Conservation (phyloP, 2,329 filamentous ascomycete genomes). For the Cercospora sp. region DNA sequence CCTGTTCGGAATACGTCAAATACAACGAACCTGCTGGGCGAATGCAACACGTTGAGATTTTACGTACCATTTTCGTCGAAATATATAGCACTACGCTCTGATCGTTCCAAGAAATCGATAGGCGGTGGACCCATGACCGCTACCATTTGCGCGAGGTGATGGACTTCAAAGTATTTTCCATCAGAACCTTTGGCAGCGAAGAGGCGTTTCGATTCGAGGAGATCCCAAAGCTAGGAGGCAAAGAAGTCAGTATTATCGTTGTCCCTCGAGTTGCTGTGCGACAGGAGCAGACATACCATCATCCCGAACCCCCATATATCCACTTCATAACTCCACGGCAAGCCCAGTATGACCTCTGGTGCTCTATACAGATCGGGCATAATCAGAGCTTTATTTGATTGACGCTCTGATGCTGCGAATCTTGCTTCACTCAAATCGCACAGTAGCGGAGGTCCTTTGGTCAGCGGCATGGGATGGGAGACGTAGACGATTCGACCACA, state of each 20-base stretch:
- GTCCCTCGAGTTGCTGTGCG: too few relatives aligned
- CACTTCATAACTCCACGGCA: background rate
- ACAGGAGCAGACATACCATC: background rate
- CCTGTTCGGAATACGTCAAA: background rate
- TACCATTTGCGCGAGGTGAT: background rate
- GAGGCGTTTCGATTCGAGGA: background rate
- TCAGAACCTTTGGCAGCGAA: background rate
- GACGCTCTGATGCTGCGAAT: background rate
- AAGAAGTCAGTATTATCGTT: background rate
- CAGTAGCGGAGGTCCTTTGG: background rate
- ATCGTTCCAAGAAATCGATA: background rate
- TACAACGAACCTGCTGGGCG: too few relatives aligned
- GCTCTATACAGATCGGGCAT: background rate
- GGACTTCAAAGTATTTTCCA: background rate
- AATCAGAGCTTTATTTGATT: background rate
- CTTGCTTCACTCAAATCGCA: background rate
- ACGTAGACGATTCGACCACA: background rate
- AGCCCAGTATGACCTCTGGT: background rate
- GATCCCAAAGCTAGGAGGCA: background rate
- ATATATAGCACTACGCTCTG: background rate
- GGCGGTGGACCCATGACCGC: background rate
- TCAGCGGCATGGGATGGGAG: background rate
- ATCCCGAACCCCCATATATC: background rate
- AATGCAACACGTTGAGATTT: too few relatives aligned
- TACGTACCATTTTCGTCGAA: background rate